These are phyloP conservation scores for Metschnikowia colocasiae DNA, from an alignment of 805 yeast species.

Conservation along the genomic window DNA sequence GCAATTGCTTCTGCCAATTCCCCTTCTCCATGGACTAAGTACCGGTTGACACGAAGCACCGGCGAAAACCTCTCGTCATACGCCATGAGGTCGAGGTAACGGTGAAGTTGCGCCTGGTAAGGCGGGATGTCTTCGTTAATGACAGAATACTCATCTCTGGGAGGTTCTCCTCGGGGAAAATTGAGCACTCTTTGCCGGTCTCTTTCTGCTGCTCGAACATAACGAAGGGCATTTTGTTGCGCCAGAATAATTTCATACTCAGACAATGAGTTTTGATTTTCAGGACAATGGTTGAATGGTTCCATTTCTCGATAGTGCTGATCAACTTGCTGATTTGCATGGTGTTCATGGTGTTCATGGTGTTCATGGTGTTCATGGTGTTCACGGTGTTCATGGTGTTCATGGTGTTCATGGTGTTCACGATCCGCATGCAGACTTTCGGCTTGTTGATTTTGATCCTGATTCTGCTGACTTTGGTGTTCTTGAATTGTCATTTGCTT, in stretches of 20 bases:
- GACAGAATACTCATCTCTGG: conserved; percentile 13
- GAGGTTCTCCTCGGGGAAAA: conserved; percentile 4
- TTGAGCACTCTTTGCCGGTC: conserved; percentile 14
- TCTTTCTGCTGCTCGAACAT: conserved; percentile 16
- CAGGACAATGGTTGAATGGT: background rate
- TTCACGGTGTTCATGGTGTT: too few relatives aligned
- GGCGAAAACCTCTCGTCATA: conserved; percentile 26
- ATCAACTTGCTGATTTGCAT: too few relatives aligned
- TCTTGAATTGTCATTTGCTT: background rate
- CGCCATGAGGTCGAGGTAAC: conserved; percentile 21
- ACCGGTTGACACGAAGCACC: conserved; percentile 22
- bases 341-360: too few relatives aligned
- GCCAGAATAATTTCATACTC: background rate
- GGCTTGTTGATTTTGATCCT: background rate
- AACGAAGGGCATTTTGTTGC: conserved; percentile 9
- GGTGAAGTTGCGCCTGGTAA: conserved; percentile 21
- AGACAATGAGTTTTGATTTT: background rate
- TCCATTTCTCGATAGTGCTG: too few relatives aligned
- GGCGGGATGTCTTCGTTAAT: conserved; percentile 20
- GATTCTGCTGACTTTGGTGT: background rate
- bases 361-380: too few relatives aligned
- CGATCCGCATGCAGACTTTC: background rate
- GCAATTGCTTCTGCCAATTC: conserved; percentile 20
- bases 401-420: background rate
- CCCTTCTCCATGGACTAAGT: conserved; percentile 18